Conservation (phyloP, 163 green algal species). For the Scenedesmus sp. region DNA sequence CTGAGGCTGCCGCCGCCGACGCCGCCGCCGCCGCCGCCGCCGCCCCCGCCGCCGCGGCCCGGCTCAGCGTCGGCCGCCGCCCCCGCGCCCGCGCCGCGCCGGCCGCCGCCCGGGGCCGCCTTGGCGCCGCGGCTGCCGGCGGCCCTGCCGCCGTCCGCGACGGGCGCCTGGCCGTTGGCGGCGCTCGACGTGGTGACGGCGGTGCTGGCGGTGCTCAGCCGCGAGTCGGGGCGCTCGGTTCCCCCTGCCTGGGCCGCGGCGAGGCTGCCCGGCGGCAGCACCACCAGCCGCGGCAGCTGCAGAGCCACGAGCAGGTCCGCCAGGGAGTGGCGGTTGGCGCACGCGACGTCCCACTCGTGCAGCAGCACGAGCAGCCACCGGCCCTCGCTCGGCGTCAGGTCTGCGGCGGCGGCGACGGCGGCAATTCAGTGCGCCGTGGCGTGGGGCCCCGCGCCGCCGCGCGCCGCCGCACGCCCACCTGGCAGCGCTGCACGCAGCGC, state of each 20-base stretch:
- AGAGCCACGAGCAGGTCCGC: conserved; percentile 52
- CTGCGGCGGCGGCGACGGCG: too few species aligned
- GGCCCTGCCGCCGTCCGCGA: background rate
- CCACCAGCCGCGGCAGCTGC: conserved; percentile 11
- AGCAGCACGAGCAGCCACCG: conserved; percentile 59
- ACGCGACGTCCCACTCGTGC: conserved; percentile 62
- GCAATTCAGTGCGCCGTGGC: too few species aligned
- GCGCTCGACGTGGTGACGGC: too few species aligned
- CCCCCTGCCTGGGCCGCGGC: background rate
- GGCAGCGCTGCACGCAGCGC: conserved; percentile 8
- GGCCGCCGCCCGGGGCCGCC: background rate
- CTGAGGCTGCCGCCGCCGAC: conserved; percentile 32
- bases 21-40: background rate
- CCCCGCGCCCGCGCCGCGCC: too few species aligned
- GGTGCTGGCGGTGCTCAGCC: conserved; percentile 14
- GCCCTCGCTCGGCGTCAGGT: conserved; percentile 56
- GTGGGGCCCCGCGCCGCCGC: too few species aligned
- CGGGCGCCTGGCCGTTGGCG: too few species aligned
- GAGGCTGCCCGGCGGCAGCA: background rate
- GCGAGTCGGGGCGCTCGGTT: background rate
- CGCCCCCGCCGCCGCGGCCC: background rate
- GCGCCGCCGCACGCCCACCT: background rate
- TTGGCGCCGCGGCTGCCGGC: background rate
- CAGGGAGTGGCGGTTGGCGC: conserved; percentile 42
- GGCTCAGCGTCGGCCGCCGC: too few species aligned